A percentile compares a stretch with the other conserved stretches of the same genome.
Conservation (phyloP, 371 early-diverging fungal species). For the Rhizopus delemar region DNA sequence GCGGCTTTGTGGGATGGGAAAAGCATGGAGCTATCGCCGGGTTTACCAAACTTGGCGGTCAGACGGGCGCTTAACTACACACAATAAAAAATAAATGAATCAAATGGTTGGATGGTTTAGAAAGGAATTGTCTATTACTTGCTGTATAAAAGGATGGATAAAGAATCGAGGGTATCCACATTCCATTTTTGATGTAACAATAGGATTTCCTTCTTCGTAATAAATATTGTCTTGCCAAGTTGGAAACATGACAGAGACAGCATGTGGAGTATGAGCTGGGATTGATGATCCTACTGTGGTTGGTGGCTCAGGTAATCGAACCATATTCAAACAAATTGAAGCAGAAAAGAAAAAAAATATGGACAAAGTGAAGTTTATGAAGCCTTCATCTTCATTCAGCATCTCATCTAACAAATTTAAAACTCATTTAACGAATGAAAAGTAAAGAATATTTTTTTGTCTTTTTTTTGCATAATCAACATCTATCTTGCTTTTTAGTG, state of each 20-base stretch:
- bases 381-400: not conserved
- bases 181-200: constrained; percentile 73
- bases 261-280: constrained; percentile 78
- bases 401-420: constrained; percentile 2
- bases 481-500: too few species aligned
- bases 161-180: constrained; percentile 96
- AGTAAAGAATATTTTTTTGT: not conserved
- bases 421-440: constrained; percentile 2
- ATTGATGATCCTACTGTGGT: constrained; percentile 61
- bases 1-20: constrained; percentile 76
- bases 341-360: constrained; percentile 7
- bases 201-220: constrained; percentile 86
- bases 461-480: too few species aligned
- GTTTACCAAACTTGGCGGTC: constrained; percentile 67
- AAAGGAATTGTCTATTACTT: constrained; percentile 44
- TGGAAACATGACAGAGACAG: constrained; percentile 92
- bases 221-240: constrained; percentile 88
- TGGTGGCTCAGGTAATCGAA: constrained; percentile 40
- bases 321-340: constrained; percentile 1
- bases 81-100: not conserved
- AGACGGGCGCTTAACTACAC: constrained; percentile 41
- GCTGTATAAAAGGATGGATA: constrained; percentile 68
- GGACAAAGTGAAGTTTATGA: not conserved
- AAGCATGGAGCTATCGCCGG: constrained; percentile 67
- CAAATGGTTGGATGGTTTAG: not conserved